Percentiles rank a stretch among this genome's conserved stretches.
Evolutionary conservation across 148 eudicot species (phyloP).

Genomic region (Chenopodium album): DNA sequence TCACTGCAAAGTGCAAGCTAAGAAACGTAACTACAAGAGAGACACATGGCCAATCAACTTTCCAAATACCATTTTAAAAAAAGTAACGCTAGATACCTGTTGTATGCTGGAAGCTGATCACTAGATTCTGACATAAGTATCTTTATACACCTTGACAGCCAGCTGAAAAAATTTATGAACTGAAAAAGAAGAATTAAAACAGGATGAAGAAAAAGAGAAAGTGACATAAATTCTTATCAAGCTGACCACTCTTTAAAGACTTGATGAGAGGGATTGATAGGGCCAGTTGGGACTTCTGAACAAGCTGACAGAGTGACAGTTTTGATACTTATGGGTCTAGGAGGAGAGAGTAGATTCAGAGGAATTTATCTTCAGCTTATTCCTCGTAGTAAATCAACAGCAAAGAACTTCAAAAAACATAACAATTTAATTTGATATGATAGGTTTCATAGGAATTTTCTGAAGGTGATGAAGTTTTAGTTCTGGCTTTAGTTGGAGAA

Average conservation of each 20-base stretch:
- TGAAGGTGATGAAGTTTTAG: background rate
- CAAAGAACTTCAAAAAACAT: background rate
- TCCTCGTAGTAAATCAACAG: background rate
- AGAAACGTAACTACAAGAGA: slow-evolving; percentile 19
- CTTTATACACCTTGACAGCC: slow-evolving; percentile 83
- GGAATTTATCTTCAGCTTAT: background rate
- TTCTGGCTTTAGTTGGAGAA: background rate
- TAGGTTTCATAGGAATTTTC: background rate
- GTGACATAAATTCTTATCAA: background rate
- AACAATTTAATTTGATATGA: background rate
- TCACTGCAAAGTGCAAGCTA: slow-evolving; percentile 57
- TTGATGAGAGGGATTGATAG: background rate
- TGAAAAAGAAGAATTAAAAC: slow-evolving; percentile 32
- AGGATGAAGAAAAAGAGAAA: background rate
- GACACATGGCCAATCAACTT: background rate
- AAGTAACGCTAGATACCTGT: slow-evolving; percentile 47
- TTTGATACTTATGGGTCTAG: background rate
- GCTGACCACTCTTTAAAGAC: background rate
- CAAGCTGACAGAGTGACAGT: background rate
- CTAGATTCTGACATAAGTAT: slow-evolving; percentile 89
- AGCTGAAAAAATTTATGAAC: slow-evolving; percentile 92
- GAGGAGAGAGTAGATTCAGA: background rate
- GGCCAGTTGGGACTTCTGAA: background rate
- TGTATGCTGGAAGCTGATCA: slow-evolving; percentile 76
- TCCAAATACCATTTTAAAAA: background rate